Base-by-base conservation (phyloP, 441 rosid species). In the Eruca vesicaria region DNA sequence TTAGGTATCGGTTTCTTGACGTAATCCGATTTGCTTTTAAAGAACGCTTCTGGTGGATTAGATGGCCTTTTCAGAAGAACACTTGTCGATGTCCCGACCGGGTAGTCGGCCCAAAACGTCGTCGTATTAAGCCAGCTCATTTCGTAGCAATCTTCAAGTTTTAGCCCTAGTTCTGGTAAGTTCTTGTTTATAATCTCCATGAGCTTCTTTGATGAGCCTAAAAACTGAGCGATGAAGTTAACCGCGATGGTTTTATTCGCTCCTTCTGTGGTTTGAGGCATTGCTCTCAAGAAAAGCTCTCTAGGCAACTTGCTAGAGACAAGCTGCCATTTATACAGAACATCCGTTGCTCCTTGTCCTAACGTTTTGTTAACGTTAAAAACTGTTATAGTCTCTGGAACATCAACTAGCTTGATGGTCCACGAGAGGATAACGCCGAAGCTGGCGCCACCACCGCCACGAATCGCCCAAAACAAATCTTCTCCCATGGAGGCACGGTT, bases 361-460 rank as follows among this genome's bases (percentile, higher is more conserved):
- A 87, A 63, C 5, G 84, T 80, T 71, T 81, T 86, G 3, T 83
- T 59, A 15, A 88, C 86, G 0, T 83, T 87, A 73, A 89, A 91
- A 38, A 88, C 91, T 7, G 91, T 88, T 1, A 88, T 79, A 0
- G 69, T 87, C 35, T 70, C 18, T 0, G 89, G 91, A 0, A 90
- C 85, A 0, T 79, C 81, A 10, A 88, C 93, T 16, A 90, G 57
- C 16, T 82, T 79, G 5, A 88, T 53, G 68, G 85, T 87, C 90
- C 90, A 90, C 0, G 86, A 50, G 28, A 87, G 82, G 14, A 88
- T 87, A 16, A 89, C 87, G 5, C 86, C 91, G 35, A 90, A 90
- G 68, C 93, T 90, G 1, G 81, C 90, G 0, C 86, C 90, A 6
- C 96, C 93, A 0, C 92, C 92, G 0, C 93, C 93, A 3, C 89